A percentile compares a stretch with the other conserved stretches of the same genome.
Conservation (phyloP, 1,284 basidiomycete genomes). For the Trametes polyzona region DNA sequence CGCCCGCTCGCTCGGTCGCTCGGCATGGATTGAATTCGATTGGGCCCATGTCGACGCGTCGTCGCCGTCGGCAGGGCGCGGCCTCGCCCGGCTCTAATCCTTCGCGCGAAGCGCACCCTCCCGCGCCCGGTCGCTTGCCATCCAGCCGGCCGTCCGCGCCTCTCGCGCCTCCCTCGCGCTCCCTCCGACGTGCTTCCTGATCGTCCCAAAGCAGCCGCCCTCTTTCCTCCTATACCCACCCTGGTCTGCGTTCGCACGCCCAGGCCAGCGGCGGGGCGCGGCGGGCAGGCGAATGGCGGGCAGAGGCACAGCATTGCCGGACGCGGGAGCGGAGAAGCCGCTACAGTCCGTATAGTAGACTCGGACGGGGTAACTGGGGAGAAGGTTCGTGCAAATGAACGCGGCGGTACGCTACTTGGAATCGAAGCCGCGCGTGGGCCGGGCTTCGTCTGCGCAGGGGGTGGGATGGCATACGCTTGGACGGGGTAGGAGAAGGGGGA, state of each 20-base stretch:
- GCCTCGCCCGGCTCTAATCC: not conserved
- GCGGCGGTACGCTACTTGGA: conserved; percentile 13
- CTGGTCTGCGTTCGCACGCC: not conserved
- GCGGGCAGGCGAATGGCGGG: not conserved
- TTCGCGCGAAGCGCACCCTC: not conserved
- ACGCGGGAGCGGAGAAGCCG: conserved; percentile 9
- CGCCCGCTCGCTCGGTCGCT: not conserved
- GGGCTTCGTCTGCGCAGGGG: conserved; percentile 8
- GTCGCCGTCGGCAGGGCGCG: not conserved
- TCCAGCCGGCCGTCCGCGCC: not conserved
- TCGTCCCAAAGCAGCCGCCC: not conserved
- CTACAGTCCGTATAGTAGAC: conserved; percentile 7
- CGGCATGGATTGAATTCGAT: no score
- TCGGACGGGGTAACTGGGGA: conserved; percentile 4
- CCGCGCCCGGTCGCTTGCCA: not conserved
- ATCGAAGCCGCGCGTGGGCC: conserved; percentile 16
- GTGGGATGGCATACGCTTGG: not conserved
- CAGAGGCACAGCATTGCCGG: conserved; percentile 10
- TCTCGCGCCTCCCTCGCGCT: not conserved
- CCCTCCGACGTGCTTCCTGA: not conserved
- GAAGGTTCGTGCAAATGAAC: conserved; percentile 14
- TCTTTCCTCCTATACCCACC: not conserved
- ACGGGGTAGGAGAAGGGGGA: not conserved
- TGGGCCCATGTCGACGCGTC: no score
- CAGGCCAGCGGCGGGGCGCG: not conserved